These are phyloP conservation scores for Antrodiella citrinella DNA, from an alignment of 768 basidiomycete species.

Conservation along the genomic window DNA sequence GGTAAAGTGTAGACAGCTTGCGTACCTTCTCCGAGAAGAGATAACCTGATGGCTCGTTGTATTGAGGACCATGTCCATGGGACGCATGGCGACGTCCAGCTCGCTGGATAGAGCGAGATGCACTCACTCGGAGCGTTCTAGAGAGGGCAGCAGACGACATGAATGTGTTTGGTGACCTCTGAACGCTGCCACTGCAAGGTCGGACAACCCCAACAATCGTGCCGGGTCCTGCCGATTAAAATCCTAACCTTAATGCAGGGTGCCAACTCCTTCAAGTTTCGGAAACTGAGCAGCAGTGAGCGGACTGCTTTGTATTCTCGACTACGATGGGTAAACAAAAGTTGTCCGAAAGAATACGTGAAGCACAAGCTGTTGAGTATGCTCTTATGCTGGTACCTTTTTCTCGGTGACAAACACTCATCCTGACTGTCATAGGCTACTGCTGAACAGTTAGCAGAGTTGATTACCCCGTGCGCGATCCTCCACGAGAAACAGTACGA, in stretches of 20 bases:
- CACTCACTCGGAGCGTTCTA: not conserved
- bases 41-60: slow-evolving; percentile 83
- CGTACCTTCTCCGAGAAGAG: slow-evolving; percentile 85
- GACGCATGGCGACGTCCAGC: slow-evolving; percentile 41
- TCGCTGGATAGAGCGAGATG: slow-evolving; percentile 10
- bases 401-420: no score
- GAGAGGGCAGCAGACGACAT: not conserved
- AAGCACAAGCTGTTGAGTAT: not conserved
- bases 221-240: not conserved
- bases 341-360: not conserved
- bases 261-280: no score
- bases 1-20: slow-evolving; percentile 2
- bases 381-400: no score
- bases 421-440: not conserved
- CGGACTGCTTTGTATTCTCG: no score
- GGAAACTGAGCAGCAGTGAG: no score
- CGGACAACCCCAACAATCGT: no score
- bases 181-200: no score
- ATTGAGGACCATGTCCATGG: slow-evolving; percentile 72
- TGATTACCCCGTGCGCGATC: not conserved
- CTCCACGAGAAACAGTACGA: not conserved
- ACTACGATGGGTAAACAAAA: not conserved
- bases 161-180: not conserved
- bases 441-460: slow-evolving; percentile 36
- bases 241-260: not conserved